A percentile compares a stretch with the other conserved stretches of the same genome.
These are phyloP conservation scores for Coemansia biformis DNA, from an alignment of 192 early-diverging fungal species.

Conservation along the genomic window DNA sequence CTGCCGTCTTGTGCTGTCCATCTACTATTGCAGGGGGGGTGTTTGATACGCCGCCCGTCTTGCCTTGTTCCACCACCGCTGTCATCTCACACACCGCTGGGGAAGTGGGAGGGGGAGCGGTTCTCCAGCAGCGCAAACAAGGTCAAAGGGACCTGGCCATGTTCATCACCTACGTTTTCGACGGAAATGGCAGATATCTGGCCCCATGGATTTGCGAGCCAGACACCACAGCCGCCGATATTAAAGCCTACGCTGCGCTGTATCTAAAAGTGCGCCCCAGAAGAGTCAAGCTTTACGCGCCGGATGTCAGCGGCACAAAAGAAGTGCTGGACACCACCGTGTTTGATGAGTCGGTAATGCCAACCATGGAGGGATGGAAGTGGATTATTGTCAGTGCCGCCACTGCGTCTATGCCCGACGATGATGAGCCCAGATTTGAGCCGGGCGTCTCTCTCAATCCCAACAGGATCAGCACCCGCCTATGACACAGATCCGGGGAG, in stretches of 20 bases:
- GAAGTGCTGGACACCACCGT: background rate
- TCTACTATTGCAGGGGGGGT: too few species aligned
- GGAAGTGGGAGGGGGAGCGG: too few species aligned
- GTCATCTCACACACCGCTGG: too few species aligned
- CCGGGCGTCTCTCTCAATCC: too few species aligned
- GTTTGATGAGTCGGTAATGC: background rate
- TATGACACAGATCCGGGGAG: too few species aligned
- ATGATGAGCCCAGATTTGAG: background rate
- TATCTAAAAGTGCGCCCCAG: background rate
- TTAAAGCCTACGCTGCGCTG: background rate
- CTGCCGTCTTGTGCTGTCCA: too few species aligned
- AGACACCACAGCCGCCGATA: background rate
- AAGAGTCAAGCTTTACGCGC: background rate
- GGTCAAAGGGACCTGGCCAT: too few species aligned
- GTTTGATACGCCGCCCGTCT: too few species aligned
- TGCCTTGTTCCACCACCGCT: too few species aligned
- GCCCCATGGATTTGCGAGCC: background rate
- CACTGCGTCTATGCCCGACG: background rate
- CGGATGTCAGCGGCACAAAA: background rate
- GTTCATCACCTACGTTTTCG: background rate
- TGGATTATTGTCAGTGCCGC: conserved; percentile 1
- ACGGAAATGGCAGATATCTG: background rate
- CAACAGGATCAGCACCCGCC: too few species aligned
- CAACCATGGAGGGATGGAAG: background rate
- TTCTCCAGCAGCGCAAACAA: too few species aligned